Evolutionary conservation across 371 early-diverging fungal species (phyloP), one percentile per base, ranked within the genome.

Genomic region (Actinomucor elegans): DNA sequence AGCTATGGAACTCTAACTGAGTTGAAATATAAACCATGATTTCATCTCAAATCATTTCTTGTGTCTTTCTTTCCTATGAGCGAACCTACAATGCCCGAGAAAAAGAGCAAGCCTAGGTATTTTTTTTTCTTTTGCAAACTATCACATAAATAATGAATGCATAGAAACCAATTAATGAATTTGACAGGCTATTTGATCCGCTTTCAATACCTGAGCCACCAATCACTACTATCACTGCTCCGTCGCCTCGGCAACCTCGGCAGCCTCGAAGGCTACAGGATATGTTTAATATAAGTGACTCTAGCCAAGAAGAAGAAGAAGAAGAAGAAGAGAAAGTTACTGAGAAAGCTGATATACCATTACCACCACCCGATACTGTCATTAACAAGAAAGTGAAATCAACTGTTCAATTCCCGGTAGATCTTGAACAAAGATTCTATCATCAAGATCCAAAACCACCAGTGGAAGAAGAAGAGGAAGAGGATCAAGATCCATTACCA

Each of bases 371-470:
- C 12, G 24, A 37, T 20, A 46, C 38, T 17, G 27, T 24, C 11
- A 40, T n/a, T n/a, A n/a, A n/a, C 15, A 26, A 28, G 6, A 54
- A 37, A 32, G 11, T 34, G 15, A 31, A 54, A 15, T 40, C 40
- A 1, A 36, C 20, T 1, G 59, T 58, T 2, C 59, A 58, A 41
- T 59, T 59, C 23, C 53, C 59, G 2, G 29, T 26, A 31, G 31
- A 59, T 2, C 20, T 59, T 17, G 59, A 59, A 26, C 48, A 59
- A 14, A 23, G 53, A 3, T 59, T 52, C 18, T 52, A 52, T 23
- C 52, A 37, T 20, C 37, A 35, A 17, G 26, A 52, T 18, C 59
- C 59, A 1, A 61, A 61, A 42, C 56, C 61, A 5, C 62, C 62
- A 10, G n/a, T 57, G 1, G 62, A 60, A 7, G 48, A 49, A 32